Conservation (phyloP, 768 basidiomycete genomes). For the Psilocybe subaeruginosa region DNA sequence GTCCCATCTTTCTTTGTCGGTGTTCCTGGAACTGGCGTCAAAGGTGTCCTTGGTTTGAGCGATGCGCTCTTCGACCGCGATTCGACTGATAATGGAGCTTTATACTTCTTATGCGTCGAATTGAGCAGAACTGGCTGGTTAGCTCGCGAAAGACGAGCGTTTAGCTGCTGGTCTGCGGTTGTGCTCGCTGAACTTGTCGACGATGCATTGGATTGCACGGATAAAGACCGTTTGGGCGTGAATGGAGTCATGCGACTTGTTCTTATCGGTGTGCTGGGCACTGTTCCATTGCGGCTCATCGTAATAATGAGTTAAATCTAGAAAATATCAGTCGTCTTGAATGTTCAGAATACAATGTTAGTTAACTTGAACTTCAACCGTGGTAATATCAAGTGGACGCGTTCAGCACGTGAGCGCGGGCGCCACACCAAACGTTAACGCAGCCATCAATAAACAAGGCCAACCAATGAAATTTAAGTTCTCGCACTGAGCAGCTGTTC, state of each 20-base stretch:
- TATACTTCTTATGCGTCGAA: constrained; percentile 62
- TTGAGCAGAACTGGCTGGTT: constrained; percentile 25
- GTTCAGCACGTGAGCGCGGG: constrained; percentile 13
- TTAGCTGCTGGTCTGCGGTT: constrained; percentile 14
- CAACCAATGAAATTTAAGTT: background rate
- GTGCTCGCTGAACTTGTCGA: constrained; percentile 19
- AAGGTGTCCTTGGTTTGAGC: constrained; percentile 34
- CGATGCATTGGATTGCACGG: constrained; percentile 23
- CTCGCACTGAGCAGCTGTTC: background rate
- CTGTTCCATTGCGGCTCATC: constrained; percentile 19
- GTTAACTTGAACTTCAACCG: constrained; percentile 18
- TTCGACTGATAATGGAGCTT: constrained; percentile 58
- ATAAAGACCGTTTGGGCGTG: constrained; percentile 58
- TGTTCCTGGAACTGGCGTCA: constrained; percentile 54
- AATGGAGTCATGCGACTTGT: constrained; percentile 47
- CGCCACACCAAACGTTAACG: background rate
- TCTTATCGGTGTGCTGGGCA: constrained; percentile 36
- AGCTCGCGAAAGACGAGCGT: constrained; percentile 23
- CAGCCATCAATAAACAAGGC: background rate
- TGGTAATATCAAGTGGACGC: constrained; percentile 18
- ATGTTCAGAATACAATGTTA: constrained; percentile 7
- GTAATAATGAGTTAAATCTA: background rate
- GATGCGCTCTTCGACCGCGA: constrained; percentile 29
- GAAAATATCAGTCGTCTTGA: background rate
- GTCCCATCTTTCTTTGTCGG: constrained; percentile 47